Percentiles rank a stretch among this genome's conserved stretches.
These are phyloP conservation scores for Huntiella decipiens DNA, from an alignment of 2,329 filamentous ascomycete species.

Conservation along the genomic window DNA sequence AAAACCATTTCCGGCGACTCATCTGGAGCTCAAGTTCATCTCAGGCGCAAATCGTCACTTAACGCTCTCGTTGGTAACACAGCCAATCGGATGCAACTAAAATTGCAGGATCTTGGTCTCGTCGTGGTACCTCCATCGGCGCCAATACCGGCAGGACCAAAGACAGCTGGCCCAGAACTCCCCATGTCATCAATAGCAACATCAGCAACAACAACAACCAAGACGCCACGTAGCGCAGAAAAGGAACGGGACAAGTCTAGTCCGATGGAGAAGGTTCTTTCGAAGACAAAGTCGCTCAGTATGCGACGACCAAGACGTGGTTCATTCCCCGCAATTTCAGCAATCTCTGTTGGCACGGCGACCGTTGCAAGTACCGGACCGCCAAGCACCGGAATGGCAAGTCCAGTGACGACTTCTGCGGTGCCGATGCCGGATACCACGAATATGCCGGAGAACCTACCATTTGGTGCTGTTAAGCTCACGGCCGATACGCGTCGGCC, in stretches of 20 bases:
- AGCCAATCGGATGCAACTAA: too few relatives aligned
- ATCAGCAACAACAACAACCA: neutral
- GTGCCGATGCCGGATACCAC: neutral
- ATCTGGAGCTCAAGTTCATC: neutral
- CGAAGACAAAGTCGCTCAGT: conserved; percentile 1
- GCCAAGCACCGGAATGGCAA: neutral
- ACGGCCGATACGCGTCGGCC: too few relatives aligned
- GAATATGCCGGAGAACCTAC: neutral
- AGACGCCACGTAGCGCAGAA: neutral
- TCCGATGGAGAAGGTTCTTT: neutral
- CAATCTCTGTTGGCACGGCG: neutral
- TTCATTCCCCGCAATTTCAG: neutral
- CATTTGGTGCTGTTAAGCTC: too few relatives aligned
- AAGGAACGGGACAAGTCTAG: neutral
- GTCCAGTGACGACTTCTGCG: neutral
- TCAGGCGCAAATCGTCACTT: neutral
- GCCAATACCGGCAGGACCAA: neutral
- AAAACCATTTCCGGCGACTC: too few relatives aligned
- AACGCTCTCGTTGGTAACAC: neutral
- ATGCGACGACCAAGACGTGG: neutral
- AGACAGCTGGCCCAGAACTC: neutral
- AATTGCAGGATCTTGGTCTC: neutral
- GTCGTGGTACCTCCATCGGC: neutral
- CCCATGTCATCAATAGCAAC: neutral
- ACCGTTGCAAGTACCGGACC: neutral